phyloP scores from a whole-genome alignment of 2,329 filamentous ascomycete genomes.

The Huntiella bhutanensis region DNA sequence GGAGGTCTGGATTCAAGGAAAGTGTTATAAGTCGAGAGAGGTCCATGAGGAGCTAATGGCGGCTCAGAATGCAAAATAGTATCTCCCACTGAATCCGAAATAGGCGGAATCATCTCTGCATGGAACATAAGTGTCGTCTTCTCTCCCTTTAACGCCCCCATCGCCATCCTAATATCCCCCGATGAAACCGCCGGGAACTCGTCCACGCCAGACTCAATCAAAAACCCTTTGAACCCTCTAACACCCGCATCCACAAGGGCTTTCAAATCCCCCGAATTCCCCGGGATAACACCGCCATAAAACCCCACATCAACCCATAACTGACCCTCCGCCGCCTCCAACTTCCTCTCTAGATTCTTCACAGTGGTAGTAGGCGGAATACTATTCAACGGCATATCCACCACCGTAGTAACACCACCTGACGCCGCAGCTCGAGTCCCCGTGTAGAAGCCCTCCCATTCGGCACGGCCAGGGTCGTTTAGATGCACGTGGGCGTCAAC shows the following conservation, averaged over 20 bases:
- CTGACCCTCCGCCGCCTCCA: constrained; percentile 63
- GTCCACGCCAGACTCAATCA: constrained; percentile 92
- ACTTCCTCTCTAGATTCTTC: constrained; percentile 62
- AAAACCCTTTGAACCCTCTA: constrained; percentile 88
- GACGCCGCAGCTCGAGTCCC: constrained; percentile 86
- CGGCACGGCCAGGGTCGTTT: constrained; percentile 88
- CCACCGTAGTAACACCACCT: constrained; percentile 85
- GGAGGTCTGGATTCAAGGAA: constrained; percentile 84
- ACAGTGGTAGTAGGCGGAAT: constrained; percentile 92
- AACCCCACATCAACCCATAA: constrained; percentile 99
- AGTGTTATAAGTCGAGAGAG: constrained; percentile 62
- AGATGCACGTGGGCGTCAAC: constrained; percentile 96
- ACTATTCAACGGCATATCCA: constrained; percentile 96
- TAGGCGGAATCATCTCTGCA: constrained; percentile 91
- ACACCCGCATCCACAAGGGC: constrained; percentile 71
- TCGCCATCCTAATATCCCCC: constrained; percentile 58
- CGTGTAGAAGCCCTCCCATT: constrained; percentile 97
- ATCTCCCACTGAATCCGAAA: constrained; percentile 60
- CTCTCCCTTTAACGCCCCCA: constrained; percentile 59
- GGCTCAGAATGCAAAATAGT: constrained; percentile 50
- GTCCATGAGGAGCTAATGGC: constrained; percentile 50
- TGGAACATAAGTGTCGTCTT: constrained; percentile 97
- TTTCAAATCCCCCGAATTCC: constrained; percentile 63
- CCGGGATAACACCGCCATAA: constrained; percentile 85
- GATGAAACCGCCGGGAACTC: constrained; percentile 88